These are phyloP conservation scores for Fusarium nygamai DNA, from an alignment of 2,329 filamentous ascomycete species.

Conservation along the genomic window DNA sequence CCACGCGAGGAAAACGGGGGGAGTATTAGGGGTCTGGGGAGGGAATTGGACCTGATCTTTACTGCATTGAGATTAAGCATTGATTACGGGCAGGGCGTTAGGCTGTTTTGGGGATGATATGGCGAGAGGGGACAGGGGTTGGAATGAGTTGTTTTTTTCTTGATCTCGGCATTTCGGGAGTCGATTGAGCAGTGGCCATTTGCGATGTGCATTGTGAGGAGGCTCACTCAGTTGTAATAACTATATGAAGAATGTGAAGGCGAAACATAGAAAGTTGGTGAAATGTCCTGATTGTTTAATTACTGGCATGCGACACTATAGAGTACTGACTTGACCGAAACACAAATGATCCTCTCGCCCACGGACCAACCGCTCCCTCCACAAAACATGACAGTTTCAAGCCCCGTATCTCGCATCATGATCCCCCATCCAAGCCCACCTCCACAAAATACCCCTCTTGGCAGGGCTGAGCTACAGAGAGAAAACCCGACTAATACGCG, in stretches of 20 bases:
- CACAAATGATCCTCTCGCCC: not conserved
- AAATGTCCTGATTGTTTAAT: no score
- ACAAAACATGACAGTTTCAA: not conserved
- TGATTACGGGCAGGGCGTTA: not conserved
- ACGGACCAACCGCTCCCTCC: not conserved
- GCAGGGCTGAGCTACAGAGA: constrained; percentile 22
- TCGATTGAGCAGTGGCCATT: not conserved
- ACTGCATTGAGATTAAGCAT: not conserved
- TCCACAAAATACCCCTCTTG: constrained; percentile 11
- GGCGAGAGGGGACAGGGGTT: constrained; percentile 20
- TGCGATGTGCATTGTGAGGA: fast-evolving
- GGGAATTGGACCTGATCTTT: constrained; percentile 3
- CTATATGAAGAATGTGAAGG: fast-evolving
- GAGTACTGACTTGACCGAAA: not conserved
- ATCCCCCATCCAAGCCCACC: constrained; percentile 11
- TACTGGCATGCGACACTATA: not conserved
- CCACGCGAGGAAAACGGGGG: constrained; percentile 15
- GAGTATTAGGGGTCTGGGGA: constrained; percentile 17
- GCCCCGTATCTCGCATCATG: constrained; percentile 11
- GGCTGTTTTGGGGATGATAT: constrained; percentile 19
- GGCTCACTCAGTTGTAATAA: no score
- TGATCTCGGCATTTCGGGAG: not conserved
- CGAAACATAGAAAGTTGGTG: not conserved
- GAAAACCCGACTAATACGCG: constrained; percentile 26
- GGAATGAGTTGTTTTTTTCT: not conserved